Evolutionary conservation across 2,329 filamentous ascomycete genomes (phyloP), one percentile per base, ranked within the genome.

Genomic region (Aspergillus quadrilineatus): DNA sequence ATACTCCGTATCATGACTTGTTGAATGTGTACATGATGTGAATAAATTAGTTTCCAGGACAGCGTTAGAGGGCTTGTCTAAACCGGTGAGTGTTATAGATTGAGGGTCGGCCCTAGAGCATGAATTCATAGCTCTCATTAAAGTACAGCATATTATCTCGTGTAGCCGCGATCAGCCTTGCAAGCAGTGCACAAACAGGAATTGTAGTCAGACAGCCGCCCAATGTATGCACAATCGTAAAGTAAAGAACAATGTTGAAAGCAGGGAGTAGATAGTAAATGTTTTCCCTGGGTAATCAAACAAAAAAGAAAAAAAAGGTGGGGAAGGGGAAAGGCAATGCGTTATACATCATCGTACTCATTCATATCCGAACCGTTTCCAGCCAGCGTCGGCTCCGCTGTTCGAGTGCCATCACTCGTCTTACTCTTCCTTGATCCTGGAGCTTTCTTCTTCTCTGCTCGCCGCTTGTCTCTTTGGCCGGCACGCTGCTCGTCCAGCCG

Each of bases 401-500:
- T 59, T 12, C 44, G 54, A 7, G 53, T 52, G 4, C 56, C 63
- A 47, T 63, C 66, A 49, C 63, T 64, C 9, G 50, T 48, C 43
- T 65, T 62, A 36, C 63, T 66, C 50, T 59, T 63, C 37, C 60
- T 53, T 5, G 61, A 58, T 8, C 52, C 57, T 22, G 54, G 60
- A 4, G 47, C 41, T 17, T 53, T 61, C 50, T 62, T 67, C 48
- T 65, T 68, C 66, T 68, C 39, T 22, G 70, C 69, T 4, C 22
- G 22, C 22, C 22, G 47, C 41, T 65, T 71, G 37, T 69, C 68
- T 6, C 63, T 65, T 8, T 56, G 53, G 12, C 46, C 53, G 6
- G 36, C 52, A 7, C 61, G 64, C n/a, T 63, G 53, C 22, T 71
- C 69, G 42, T 69, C 69, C 4, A 60, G 55, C 29, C 62, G 62